A percentile compares a stretch with the other conserved stretches of the same genome.
These are phyloP conservation scores for Lenwebbia sp. DNA, from an alignment of 345 rosid species.

Conservation along the genomic window DNA sequence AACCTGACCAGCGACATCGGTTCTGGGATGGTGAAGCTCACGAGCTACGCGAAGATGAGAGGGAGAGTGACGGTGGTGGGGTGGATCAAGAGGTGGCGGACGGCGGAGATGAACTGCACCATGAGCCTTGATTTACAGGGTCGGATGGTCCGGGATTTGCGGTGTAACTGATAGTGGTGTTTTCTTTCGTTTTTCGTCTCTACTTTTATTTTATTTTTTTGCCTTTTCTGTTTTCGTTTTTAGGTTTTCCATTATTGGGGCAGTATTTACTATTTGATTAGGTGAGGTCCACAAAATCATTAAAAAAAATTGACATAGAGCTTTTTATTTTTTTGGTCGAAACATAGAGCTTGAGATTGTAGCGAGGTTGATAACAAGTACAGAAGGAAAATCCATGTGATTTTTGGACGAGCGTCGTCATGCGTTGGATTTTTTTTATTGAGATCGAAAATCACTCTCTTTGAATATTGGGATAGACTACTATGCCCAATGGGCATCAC, in stretches of 20 bases:
- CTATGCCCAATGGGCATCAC: background rate
- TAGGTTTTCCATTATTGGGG: background rate
- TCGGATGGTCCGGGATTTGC: slow-evolving; percentile 5
- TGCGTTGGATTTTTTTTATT: background rate
- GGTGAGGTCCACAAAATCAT: background rate
- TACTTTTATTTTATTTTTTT: background rate
- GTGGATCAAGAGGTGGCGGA: slow-evolving; percentile 14
- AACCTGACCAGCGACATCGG: slow-evolving; percentile 17
- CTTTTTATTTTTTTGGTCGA: too few species aligned
- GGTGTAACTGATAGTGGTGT: background rate
- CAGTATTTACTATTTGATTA: background rate
- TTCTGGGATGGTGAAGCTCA: slow-evolving; percentile 32
- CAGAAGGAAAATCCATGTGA: background rate
- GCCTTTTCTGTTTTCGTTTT: background rate
- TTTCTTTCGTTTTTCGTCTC: background rate
- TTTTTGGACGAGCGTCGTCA: background rate
- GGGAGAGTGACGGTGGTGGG: slow-evolving; percentile 27
- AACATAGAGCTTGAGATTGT: background rate
- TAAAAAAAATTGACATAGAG: background rate
- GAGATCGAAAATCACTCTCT: background rate
- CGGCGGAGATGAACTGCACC: slow-evolving; percentile 27
- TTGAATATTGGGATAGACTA: background rate
- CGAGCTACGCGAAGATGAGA: slow-evolving; percentile 16
- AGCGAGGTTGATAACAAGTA: background rate
- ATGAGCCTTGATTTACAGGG: slow-evolving; percentile 19